Base-by-base conservation (phyloP, 805 yeast species). In the Lachancea quebecensis region DNA sequence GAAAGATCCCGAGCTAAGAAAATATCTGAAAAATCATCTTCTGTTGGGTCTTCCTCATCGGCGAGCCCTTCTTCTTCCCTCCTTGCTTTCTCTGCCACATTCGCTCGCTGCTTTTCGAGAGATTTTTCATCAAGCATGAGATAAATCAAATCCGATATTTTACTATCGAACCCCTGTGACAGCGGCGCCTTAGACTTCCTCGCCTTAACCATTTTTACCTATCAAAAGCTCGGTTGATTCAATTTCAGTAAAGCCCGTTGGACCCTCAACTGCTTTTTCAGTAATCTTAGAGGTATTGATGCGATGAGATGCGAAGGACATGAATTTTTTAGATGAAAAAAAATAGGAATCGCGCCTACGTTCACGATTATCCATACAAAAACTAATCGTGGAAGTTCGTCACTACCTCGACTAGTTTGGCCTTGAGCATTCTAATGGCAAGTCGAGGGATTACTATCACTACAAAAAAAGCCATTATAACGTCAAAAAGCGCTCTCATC, bases 91-190 rank as follows among this genome's bases (percentile, higher is more conserved):
- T 44, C 37, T 10, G 49, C 47, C 14, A 65, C 65, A 11, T 65
- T 67, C 15, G 57, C 61, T 34, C 67, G 56, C 36, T 59, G 63
- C 38, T 54, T 57, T n/a, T 69, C 72, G 10, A 69, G 67, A 0
- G 85, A 74, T 54, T 74, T 75, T 51, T 79, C 84, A 32, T 80
- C 86, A 21, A 84, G 65, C 32, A 83, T 64, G 10, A 71, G 67
- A 55, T 77, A 76, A 1, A 84, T 73, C 16, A 78, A 66, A 42
- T 72, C 76, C 44, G 74, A 71, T 2, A 85, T 69, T 52, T 78
- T 81, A 46, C 72, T 74, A 52, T 82, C 87, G 42, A 82, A 54
- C 11, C 70, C 54, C 11, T 57, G 59, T 0, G 56, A 41, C n/a
- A 61, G 45, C 2, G 64, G 45, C 15, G 50, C 53, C 31, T 53